These are phyloP conservation scores for Colletotrichum abscissum DNA, from an alignment of 2,329 filamentous ascomycete species.

Conservation along the genomic window DNA sequence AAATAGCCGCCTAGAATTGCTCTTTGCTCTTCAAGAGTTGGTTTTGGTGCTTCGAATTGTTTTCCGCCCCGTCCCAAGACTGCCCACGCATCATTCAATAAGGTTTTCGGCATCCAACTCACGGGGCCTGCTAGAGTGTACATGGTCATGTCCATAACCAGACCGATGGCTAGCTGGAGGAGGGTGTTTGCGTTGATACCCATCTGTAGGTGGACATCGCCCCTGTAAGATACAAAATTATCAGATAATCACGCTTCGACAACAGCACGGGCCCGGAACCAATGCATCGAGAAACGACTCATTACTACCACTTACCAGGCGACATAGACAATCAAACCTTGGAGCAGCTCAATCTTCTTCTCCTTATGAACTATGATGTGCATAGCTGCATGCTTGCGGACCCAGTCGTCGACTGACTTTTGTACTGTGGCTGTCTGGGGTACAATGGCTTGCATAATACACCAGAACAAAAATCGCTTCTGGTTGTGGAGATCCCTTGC, in stretches of 20 bases:
- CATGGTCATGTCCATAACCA: constrained; percentile 52
- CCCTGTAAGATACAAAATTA: constrained; percentile 41
- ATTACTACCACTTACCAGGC: constrained; percentile 46
- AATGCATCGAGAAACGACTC: background rate
- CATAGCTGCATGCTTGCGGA: constrained; percentile 49
- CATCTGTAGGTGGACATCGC: constrained; percentile 51
- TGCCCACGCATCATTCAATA: constrained; percentile 47
- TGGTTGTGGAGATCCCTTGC: constrained; percentile 45
- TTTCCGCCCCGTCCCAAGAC: constrained; percentile 36
- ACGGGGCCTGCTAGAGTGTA: constrained; percentile 39
- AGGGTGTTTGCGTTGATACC: constrained; percentile 50
- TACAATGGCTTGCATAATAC: constrained; percentile 47
- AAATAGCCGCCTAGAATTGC: constrained; percentile 54
- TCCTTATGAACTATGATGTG: constrained; percentile 51
- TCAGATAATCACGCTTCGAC: background rate
- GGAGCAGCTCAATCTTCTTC: constrained; percentile 48
- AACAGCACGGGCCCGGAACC: background rate
- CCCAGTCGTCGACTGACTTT: constrained; percentile 47
- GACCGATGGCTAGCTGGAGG: constrained; percentile 50
- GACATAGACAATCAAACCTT: constrained; percentile 50
- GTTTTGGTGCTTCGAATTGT: constrained; percentile 36
- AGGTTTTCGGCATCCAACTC: constrained; percentile 40
- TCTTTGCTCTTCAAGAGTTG: constrained; percentile 50
- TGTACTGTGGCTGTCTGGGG: constrained; percentile 47
- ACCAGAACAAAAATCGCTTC: constrained; percentile 51